Evolutionary conservation across 2,329 filamentous ascomycete species (phyloP).

Genomic region (Sordariomycetes sp.): DNA sequence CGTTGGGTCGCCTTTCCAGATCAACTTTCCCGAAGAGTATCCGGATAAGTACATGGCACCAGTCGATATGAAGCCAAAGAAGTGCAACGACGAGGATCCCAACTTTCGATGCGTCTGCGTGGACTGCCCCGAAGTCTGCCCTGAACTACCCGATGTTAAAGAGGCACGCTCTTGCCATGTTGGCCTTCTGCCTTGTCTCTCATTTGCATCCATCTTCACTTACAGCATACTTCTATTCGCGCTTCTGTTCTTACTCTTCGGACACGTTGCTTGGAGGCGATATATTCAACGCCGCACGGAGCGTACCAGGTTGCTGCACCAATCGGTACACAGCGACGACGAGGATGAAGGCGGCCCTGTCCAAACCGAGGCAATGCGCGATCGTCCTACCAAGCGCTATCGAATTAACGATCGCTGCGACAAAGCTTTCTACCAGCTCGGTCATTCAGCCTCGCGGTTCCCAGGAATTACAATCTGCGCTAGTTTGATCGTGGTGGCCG

Average conservation of each 20-base stretch:
- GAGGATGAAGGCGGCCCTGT: conserved; percentile 83
- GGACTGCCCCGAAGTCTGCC: conserved; percentile 82
- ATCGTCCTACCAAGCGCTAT: conserved; percentile 72
- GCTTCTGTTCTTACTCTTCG: conserved; percentile 56
- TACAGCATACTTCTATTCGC: conserved; percentile 69
- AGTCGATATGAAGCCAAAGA: conserved; percentile 63
- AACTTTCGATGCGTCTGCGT: conserved; percentile 86
- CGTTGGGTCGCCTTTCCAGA: conserved; percentile 92
- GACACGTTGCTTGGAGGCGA: conserved; percentile 66
- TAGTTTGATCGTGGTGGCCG: conserved; percentile 64
- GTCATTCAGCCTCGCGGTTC: conserved; percentile 71
- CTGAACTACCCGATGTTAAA: conserved; percentile 68
- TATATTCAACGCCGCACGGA: conserved; percentile 70
- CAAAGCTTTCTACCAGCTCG: conserved; percentile 68
- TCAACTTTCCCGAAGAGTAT: conserved; percentile 71
- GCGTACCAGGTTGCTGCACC: conserved; percentile 77
- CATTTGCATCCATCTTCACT: conserved; percentile 81
- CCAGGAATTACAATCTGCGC: conserved; percentile 72
- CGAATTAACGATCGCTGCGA: conserved; percentile 78
- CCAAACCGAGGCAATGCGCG: conserved; percentile 65
- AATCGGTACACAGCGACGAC: conserved; percentile 75
- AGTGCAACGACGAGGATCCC: conserved; percentile 83
- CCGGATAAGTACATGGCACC: conserved; percentile 62
- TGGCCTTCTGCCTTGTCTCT: conserved; percentile 82
- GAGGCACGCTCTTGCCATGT: conserved; percentile 67